Conservation (phyloP, 2,329 filamentous ascomycete species). For the Thielaviopsis populi region DNA sequence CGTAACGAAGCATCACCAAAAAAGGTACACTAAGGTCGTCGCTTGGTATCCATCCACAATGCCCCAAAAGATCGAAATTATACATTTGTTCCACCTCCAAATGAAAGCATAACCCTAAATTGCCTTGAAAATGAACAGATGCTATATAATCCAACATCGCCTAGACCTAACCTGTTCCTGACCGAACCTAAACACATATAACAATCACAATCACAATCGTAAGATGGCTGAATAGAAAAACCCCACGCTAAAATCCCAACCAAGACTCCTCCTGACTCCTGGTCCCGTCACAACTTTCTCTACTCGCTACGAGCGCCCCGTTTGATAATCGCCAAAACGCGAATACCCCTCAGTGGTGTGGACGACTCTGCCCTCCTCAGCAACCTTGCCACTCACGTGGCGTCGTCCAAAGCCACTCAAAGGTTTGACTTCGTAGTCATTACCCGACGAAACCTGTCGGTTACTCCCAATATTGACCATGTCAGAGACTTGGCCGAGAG, state of each 20-base stretch:
- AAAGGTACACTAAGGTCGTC: too few relatives aligned
- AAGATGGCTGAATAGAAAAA: not conserved
- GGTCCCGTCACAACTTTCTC: not conserved
- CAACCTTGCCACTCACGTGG: slow-evolving; percentile 58
- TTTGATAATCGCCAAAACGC: not conserved
- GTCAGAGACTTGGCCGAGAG: slow-evolving; percentile 38
- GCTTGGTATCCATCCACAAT: too few relatives aligned
- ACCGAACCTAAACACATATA: too few relatives aligned
- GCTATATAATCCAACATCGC: not conserved
- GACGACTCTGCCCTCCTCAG: slow-evolving; percentile 46
- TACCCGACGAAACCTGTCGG: slow-evolving; percentile 44
- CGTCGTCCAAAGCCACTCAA: slow-evolving; percentile 30
- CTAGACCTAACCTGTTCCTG: not conserved
- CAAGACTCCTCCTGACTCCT: not conserved
- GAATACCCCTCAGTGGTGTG: not conserved
- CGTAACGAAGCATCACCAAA: not conserved
- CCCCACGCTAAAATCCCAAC: not conserved
- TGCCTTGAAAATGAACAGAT: not conserved
- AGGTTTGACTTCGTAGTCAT: slow-evolving; percentile 33
- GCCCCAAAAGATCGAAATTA: too few relatives aligned
- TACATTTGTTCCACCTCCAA: not conserved
- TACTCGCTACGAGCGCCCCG: not conserved
- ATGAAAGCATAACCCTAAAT: not conserved
- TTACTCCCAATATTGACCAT: slow-evolving; percentile 32
- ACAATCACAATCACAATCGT: not conserved